Evolutionary conservation across 148 eudicot species (phyloP).

Genomic region (Rhododendron simsii): DNA sequence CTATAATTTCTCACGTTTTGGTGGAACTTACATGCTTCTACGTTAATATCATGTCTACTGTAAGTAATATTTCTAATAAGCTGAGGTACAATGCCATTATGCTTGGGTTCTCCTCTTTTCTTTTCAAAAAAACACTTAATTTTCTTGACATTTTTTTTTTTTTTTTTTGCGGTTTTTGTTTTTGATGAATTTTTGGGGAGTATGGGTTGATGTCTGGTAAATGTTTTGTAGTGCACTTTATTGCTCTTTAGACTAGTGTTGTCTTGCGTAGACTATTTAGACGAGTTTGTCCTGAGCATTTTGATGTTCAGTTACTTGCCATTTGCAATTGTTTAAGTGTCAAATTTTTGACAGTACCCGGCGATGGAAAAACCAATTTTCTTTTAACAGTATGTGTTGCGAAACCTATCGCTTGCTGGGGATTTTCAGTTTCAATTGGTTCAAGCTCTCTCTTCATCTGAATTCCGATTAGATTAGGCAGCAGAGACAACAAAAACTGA

Average conservation of each 20-base stretch:
- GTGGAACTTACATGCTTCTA: too few relatives aligned
- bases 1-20: too few relatives aligned
- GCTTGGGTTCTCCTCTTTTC: too few relatives aligned
- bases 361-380: not conserved
- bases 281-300: too few relatives aligned
- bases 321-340: not conserved
- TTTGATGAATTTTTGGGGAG: not conserved
- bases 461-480: too few relatives aligned
- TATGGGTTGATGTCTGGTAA: constrained; percentile 54
- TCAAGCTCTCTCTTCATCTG: not conserved
- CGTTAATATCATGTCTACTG: too few relatives aligned
- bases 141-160: not conserved
- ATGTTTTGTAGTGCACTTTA: too few relatives aligned
- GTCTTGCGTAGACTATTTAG: not conserved
- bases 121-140: not conserved
- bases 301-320: not conserved
- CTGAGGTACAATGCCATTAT: too few relatives aligned
- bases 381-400: not conserved
- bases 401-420: not conserved
- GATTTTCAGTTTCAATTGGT: not conserved
- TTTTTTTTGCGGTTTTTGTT: not conserved
- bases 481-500: too few relatives aligned
- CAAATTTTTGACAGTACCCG: not conserved
- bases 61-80: too few relatives aligned
- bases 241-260: not conserved